phyloP scores from a whole-genome alignment of 2,329 filamentous ascomycete species.

The Fusarium globosum region DNA sequence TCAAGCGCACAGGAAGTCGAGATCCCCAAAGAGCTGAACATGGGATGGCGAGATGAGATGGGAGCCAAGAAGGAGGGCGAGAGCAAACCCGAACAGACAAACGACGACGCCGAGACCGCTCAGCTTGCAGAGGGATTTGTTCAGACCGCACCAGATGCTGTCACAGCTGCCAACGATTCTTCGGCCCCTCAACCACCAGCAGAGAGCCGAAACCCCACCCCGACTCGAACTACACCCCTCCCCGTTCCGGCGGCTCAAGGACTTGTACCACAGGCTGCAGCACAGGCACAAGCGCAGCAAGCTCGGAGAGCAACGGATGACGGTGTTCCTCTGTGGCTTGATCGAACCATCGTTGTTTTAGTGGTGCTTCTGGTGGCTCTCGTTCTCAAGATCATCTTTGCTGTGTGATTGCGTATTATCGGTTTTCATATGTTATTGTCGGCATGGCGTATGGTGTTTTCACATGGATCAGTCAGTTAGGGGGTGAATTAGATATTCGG shows the following conservation, averaged over 20 bases:
- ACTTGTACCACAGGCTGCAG: constrained; percentile 11
- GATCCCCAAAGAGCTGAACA: constrained; percentile 66
- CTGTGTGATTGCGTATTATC: constrained; percentile 24
- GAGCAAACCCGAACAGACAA: constrained; percentile 21
- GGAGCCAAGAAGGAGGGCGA: constrained; percentile 48
- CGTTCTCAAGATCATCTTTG: constrained; percentile 67
- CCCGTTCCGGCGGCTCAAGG: constrained; percentile 17
- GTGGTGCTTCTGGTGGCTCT: constrained; percentile 77
- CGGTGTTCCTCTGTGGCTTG: constrained; percentile 78
- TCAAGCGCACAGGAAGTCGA: constrained; percentile 55
- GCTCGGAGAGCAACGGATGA: constrained; percentile 49
- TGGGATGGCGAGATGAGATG: constrained; percentile 82
- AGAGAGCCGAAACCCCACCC: constrained; percentile 25
- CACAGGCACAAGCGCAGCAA: constrained; percentile 27
- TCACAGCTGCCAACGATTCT: neutral
- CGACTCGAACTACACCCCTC: constrained; percentile 22
- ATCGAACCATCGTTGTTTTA: constrained; percentile 81
- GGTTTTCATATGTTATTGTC: neutral
- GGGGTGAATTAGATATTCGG: constrained; percentile 42
- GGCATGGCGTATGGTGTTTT: constrained; percentile 19
- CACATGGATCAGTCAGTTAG: neutral
- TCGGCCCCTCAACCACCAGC: constrained; percentile 12
- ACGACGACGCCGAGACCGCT: constrained; percentile 56
- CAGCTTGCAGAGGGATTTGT: constrained; percentile 69
- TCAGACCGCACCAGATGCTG: constrained; percentile 53